Conservation (phyloP, 2,329 filamentous ascomycete species). For the Clarireedia homoeocarpa region DNA sequence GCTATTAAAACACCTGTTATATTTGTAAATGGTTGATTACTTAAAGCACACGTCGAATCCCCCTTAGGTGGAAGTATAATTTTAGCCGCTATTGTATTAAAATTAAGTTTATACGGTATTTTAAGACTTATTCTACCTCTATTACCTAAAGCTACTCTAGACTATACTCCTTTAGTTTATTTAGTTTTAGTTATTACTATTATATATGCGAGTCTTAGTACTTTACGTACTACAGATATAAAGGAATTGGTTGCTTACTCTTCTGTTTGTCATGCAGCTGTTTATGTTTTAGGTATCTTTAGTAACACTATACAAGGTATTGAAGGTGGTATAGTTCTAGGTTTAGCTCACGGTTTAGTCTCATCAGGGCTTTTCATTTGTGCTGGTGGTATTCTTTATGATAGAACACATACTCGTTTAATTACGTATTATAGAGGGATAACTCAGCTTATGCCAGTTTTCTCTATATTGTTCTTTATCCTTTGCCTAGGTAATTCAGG, state of each 20-base stretch:
- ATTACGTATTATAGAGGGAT: not conserved
- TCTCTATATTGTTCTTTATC: not conserved
- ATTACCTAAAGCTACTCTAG: not conserved
- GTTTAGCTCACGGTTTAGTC: not conserved
- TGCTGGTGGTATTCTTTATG: not conserved
- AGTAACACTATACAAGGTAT: not conserved
- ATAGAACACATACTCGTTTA: not conserved
- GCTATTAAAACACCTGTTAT: not conserved
- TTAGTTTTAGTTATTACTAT: not conserved
- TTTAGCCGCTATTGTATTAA: not conserved
- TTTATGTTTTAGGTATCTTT: not conserved
- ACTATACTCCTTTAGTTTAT: not conserved
- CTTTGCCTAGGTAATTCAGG: not conserved
- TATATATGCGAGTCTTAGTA: not conserved
- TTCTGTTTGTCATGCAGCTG: not conserved
- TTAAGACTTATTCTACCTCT: not conserved
- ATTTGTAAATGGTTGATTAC: not conserved
- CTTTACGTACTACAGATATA: not conserved
- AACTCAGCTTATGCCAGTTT: not conserved
- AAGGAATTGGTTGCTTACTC: not conserved
- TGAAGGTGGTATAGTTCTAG: not conserved
- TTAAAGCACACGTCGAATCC: not conserved
- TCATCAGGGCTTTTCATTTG: not conserved
- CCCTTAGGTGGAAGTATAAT: not conserved
- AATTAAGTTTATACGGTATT: not conserved